A percentile compares a stretch with the other conserved stretches of the same genome.
Evolutionary conservation across 2,329 filamentous ascomycete species (phyloP).

Genomic region (Colletotrichum coccodes): DNA sequence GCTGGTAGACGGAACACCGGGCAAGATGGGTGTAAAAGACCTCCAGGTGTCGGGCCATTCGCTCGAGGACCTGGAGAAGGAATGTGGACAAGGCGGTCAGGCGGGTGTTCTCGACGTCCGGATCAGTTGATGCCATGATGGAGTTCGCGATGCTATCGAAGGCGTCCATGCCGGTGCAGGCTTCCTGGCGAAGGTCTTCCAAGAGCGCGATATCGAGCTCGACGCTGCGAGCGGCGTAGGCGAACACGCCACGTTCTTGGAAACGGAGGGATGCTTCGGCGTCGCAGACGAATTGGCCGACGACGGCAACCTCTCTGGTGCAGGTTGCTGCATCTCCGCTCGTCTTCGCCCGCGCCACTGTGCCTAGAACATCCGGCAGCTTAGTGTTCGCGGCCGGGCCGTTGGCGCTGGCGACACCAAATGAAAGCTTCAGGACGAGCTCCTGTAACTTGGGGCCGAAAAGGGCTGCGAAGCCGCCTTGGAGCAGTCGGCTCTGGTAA

Average conservation of each 20-base stretch:
- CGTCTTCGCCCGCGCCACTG: constrained; percentile 53
- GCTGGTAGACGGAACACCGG: constrained; percentile 59
- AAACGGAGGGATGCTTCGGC: constrained; percentile 55
- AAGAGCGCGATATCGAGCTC: constrained; percentile 62
- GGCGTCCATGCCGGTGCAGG: constrained; percentile 64
- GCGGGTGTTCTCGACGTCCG: constrained; percentile 47
- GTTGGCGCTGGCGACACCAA: constrained; percentile 55
- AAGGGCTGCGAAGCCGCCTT: constrained; percentile 59
- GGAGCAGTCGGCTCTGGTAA: constrained; percentile 61
- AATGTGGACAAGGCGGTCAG: constrained; percentile 54
- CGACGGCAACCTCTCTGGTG: constrained; percentile 58
- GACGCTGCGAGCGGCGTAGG: constrained; percentile 59
- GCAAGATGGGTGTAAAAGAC: constrained; percentile 63
- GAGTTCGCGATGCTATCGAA: constrained; percentile 55
- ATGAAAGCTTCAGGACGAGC: constrained; percentile 63
- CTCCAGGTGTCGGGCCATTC: constrained; percentile 61
- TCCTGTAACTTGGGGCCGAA: constrained; percentile 64
- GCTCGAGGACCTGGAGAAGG: constrained; percentile 61
- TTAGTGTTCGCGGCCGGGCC: constrained; percentile 45
- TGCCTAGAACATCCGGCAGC: constrained; percentile 57
- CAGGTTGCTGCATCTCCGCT: constrained; percentile 55
- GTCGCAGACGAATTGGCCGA: constrained; percentile 60
- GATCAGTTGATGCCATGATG: constrained; percentile 40
- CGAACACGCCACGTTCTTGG: constrained; percentile 61
- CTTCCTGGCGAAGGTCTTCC: constrained; percentile 62